These are phyloP conservation scores for Vickermania ingenoplastis DNA, from an alignment of 208 protist genomes.

Conservation along the genomic window DNA sequence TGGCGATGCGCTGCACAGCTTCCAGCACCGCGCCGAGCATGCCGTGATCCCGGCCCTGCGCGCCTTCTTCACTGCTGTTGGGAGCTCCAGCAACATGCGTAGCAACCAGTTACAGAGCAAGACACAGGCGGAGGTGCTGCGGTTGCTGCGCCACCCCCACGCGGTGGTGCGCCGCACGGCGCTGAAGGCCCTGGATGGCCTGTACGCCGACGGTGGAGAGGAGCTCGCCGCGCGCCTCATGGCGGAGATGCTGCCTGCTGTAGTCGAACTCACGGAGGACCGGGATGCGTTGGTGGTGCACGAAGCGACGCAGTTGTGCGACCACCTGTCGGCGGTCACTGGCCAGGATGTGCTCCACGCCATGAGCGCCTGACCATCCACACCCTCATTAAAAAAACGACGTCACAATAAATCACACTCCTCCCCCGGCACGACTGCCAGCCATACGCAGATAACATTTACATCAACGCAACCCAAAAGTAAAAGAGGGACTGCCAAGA, in stretches of 20 bases:
- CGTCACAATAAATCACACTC: too few relatives aligned
- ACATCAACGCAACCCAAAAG: too few relatives aligned
- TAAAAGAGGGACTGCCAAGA: too few relatives aligned
- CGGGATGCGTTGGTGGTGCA: conserved; percentile 70
- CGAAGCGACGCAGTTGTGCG: conserved; percentile 68
- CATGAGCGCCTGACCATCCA: conserved; percentile 27
- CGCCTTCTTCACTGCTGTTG: conserved; percentile 36
- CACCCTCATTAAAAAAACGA: neutral
- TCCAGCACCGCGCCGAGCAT: conserved; percentile 58
- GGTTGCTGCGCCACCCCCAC: conserved; percentile 63
- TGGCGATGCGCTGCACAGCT: conserved; percentile 48
- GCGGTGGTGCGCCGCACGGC: conserved; percentile 55
- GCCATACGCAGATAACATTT: too few relatives aligned
- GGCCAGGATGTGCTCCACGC: conserved; percentile 86
- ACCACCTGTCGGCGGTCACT: conserved; percentile 76
- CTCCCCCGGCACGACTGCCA: too few relatives aligned
- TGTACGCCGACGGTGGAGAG: conserved; percentile 86
- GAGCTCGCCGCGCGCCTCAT: conserved; percentile 82
- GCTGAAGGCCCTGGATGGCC: conserved; percentile 56
- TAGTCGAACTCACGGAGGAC: conserved; percentile 86
- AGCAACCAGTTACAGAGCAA: conserved; percentile 72
- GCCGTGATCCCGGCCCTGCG: conserved; percentile 66
- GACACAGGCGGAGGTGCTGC: conserved; percentile 75
- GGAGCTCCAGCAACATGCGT: conserved; percentile 27
- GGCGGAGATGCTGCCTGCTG: conserved; percentile 82